These are phyloP conservation scores for Monosporascus sp. DNA, from an alignment of 2,329 filamentous ascomycete species.

Conservation along the genomic window DNA sequence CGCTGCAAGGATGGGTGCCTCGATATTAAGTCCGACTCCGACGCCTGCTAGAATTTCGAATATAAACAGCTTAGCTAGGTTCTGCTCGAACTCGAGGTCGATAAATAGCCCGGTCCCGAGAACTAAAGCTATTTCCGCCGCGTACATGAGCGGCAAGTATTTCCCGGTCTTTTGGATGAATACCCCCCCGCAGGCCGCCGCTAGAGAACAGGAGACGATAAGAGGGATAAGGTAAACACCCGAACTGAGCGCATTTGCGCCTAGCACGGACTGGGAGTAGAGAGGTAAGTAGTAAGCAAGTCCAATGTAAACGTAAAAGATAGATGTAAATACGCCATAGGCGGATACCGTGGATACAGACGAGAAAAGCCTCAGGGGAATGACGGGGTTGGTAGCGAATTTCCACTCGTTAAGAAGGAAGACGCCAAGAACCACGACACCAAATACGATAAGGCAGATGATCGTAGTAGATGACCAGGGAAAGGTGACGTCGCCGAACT, in stretches of 20 bases:
- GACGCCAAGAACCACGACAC: conserved; percentile 39
- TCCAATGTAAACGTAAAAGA: conserved; percentile 56
- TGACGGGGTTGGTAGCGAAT: conserved; percentile 61
- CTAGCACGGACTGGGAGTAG: conserved; percentile 65
- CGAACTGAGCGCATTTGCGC: conserved; percentile 55
- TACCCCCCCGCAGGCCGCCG: conserved; percentile 33
- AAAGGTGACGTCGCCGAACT: conserved; percentile 59
- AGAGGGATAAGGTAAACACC: conserved; percentile 59
- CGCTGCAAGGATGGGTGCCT: conserved; percentile 57
- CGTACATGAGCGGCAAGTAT: conserved; percentile 51
- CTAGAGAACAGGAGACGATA: conserved; percentile 41
- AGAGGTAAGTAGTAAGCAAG: conserved; percentile 68
- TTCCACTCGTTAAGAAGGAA: conserved; percentile 60
- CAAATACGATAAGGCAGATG: conserved; percentile 59
- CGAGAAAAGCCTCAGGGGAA: conserved; percentile 59
- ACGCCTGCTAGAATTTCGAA: conserved; percentile 57
- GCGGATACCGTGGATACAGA: conserved; percentile 51
- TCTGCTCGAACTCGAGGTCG: conserved; percentile 45
- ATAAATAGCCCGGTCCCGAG: conserved; percentile 56
- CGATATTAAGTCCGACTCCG: conserved; percentile 59
- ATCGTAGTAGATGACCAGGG: conserved; percentile 60
- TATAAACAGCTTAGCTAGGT: conserved; percentile 42
- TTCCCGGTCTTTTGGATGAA: conserved; percentile 42
- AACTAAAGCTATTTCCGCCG: conserved; percentile 48
- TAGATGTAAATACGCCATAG: conserved; percentile 41